phyloP scores from a whole-genome alignment of 2,329 filamentous ascomycete species.

The Cercospora janseana region DNA sequence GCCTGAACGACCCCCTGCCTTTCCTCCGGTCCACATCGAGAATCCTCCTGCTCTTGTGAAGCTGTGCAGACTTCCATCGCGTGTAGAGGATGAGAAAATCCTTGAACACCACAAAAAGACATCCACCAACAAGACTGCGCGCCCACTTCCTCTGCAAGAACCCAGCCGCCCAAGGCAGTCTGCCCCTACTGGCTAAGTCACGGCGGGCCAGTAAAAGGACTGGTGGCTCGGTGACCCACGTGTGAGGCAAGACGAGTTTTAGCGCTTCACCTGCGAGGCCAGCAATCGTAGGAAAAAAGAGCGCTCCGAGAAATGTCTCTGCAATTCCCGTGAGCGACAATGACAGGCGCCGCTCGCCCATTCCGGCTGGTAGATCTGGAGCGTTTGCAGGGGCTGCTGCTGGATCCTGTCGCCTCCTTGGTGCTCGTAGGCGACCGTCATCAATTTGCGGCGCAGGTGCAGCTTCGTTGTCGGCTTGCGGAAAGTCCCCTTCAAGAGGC shows the following conservation, averaged over 20 bases:
- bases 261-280: conserved; percentile 75
- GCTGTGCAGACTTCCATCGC: conserved; percentile 50
- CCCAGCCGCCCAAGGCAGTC: conserved; percentile 8
- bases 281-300: conserved; percentile 80
- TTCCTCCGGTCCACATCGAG: conserved; percentile 40
- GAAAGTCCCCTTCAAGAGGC: conserved; percentile 9
- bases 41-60: conserved; percentile 47
- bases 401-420: conserved; percentile 6
- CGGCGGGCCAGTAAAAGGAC: not conserved
- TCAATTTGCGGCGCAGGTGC: conserved; percentile 9
- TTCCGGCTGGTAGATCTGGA: too few relatives aligned
- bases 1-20: conserved; percentile 4
- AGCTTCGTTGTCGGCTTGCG: conserved; percentile 4
- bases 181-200: not conserved
- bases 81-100: conserved; percentile 63
- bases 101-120: conserved; percentile 81
- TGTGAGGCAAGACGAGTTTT: conserved; percentile 63
- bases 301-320: conserved; percentile 62
- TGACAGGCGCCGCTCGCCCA: conserved; percentile 44
- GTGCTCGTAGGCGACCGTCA: conserved; percentile 1
- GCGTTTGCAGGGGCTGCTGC: conserved; percentile 36
- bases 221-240: conserved; percentile 58
- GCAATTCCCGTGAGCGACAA: conserved; percentile 57
- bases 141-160: conserved; percentile 85
- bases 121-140: conserved; percentile 82